Percentiles rank a stretch among this genome's conserved stretches.
These are phyloP conservation scores for Zanthoxylum bungeanum DNA, from an alignment of 345 rosid species.

Conservation along the genomic window DNA sequence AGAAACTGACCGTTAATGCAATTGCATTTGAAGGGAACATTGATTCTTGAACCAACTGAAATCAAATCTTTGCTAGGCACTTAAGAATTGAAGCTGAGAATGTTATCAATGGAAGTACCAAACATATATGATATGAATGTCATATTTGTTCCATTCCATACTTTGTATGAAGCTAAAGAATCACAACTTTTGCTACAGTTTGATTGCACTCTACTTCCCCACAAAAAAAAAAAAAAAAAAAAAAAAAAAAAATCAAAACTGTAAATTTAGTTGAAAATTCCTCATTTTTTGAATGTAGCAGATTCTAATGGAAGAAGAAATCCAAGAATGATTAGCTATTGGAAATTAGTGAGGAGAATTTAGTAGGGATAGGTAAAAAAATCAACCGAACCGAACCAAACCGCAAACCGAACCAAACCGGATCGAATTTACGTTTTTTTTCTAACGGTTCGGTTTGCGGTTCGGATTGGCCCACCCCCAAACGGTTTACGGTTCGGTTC, in stretches of 20 bases:
- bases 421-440: too few species aligned
- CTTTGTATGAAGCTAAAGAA: slow-evolving; percentile 39
- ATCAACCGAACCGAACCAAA: too few species aligned
- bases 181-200: slow-evolving; percentile 26
- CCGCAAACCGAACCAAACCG: too few species aligned
- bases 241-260: too few species aligned
- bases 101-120: slow-evolving; percentile 28
- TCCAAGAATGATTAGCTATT: neutral
- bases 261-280: neutral
- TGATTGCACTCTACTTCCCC: neutral
- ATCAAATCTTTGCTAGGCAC: slow-evolving; percentile 5
- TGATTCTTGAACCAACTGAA: neutral
- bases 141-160: slow-evolving; percentile 34
- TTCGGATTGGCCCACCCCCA: too few species aligned
- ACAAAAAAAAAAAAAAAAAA: neutral
- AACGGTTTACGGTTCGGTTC: too few species aligned
- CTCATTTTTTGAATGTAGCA: neutral
- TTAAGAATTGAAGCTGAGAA: slow-evolving; percentile 16
- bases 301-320: neutral
- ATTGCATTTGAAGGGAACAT: too few species aligned
- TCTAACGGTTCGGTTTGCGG: too few species aligned
- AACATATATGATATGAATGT: slow-evolving; percentile 32
- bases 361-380: too few species aligned
- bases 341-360: too few species aligned
- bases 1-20: neutral